A percentile compares a stretch with the other conserved stretches of the same genome.
Conservation (phyloP, 441 rosid species). For the Adansonia grandidieri region DNA sequence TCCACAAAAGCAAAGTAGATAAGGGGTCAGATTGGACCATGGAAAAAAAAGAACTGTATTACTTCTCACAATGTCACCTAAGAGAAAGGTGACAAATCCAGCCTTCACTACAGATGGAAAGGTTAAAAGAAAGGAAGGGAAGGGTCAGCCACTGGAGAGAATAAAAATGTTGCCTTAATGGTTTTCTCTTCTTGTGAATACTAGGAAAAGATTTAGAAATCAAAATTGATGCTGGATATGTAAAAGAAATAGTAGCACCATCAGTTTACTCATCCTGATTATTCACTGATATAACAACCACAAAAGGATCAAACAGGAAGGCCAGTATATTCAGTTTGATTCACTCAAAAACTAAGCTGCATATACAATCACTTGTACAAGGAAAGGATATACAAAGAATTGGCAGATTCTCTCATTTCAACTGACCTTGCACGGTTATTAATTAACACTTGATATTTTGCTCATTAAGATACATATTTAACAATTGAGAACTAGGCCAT, state of each 20-base stretch:
- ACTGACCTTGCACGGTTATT: constrained; percentile 4
- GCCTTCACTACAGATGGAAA: background rate
- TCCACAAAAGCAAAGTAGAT: background rate
- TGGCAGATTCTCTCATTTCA: background rate
- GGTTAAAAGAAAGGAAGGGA: background rate
- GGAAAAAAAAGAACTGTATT: no score
- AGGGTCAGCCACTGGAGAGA: background rate
- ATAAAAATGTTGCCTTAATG: background rate
- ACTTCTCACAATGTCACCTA: background rate
- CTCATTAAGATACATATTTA: constrained; percentile 8
- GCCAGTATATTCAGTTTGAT: constrained; percentile 6
- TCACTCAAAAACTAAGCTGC: constrained; percentile 16
- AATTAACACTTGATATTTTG: background rate
- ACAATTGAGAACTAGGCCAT: background rate
- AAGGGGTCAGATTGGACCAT: constrained; percentile 6
- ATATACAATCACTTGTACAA: background rate
- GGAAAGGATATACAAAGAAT: constrained; percentile 16
- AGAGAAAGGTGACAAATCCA: background rate
- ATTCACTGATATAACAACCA: background rate
- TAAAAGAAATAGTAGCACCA: background rate
- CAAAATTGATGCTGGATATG: background rate
- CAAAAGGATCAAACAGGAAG: constrained; percentile 7
- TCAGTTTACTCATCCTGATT: background rate
- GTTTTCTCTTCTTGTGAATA: background rate
- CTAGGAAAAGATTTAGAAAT: background rate